phyloP scores from a whole-genome alignment of 371 early-diverging fungal genomes.

The Sporodiniella umbellata region DNA sequence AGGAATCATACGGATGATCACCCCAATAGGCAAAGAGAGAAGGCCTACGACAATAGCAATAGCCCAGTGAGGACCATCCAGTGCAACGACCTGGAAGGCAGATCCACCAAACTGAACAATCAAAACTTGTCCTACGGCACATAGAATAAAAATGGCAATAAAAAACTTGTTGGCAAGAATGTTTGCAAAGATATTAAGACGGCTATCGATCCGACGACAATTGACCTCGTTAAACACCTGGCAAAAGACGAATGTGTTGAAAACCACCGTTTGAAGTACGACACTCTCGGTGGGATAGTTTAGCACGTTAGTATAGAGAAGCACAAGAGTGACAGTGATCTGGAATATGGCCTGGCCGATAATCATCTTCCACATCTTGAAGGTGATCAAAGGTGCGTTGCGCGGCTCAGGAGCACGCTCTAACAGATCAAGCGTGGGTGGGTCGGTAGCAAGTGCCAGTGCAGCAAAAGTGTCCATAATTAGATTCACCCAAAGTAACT shows the following conservation, averaged over 20 bases:
- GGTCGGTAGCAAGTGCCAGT: constrained; percentile 67
- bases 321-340: constrained; percentile 43
- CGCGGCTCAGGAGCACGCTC: constrained; percentile 54
- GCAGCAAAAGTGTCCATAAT: constrained; percentile 77
- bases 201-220: constrained; percentile 59
- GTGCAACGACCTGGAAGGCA: constrained; percentile 46
- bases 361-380: constrained; percentile 70
- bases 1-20: constrained; percentile 62
- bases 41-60: constrained; percentile 61
- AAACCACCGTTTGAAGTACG: constrained; percentile 59
- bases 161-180: constrained; percentile 53
- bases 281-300: constrained; percentile 20
- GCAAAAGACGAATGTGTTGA: constrained; percentile 77
- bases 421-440: constrained; percentile 55
- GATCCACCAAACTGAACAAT: constrained; percentile 57
- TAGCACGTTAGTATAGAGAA: constrained; percentile 42
- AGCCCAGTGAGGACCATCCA: constrained; percentile 59
- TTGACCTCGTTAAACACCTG: constrained; percentile 80
- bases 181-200: constrained; percentile 54
- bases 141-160: constrained; percentile 48
- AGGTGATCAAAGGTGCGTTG: constrained; percentile 56
- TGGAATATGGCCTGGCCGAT: constrained; percentile 57
- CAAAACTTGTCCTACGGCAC: constrained; percentile 47
- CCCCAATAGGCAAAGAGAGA: constrained; percentile 65
- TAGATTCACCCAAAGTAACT: constrained; percentile 75